Conservation (phyloP, 129 eudicot species). For the Cynara cardunculus region DNA sequence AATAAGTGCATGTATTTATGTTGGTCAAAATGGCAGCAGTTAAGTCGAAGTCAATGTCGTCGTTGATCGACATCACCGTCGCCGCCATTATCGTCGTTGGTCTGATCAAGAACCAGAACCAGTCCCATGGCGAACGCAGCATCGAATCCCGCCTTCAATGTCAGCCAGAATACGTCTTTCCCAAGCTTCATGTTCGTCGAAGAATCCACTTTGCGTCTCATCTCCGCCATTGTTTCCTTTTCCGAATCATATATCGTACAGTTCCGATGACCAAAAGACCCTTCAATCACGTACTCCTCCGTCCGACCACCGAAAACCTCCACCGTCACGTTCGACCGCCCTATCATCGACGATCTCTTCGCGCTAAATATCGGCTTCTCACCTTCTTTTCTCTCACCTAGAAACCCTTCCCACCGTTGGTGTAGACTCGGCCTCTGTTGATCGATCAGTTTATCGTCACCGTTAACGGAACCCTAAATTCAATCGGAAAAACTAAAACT, state of each 20-base stretch:
- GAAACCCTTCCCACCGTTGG: constrained; percentile 85
- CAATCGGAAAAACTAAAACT: neutral
- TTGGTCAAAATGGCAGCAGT: neutral
- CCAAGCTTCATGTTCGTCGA: constrained; percentile 65
- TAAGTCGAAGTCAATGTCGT: neutral
- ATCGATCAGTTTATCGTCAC: no score
- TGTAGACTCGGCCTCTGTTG: constrained; percentile 84
- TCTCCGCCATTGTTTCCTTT: constrained; percentile 51
- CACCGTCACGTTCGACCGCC: constrained; percentile 68
- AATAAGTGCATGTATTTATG: neutral
- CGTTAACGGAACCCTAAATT: no score
- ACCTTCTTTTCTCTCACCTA: constrained; percentile 71
- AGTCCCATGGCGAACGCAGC: constrained; percentile 82
- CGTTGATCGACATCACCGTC: neutral
- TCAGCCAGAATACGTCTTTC: constrained; percentile 60
- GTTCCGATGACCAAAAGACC: constrained; percentile 49
- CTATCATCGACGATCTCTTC: constrained; percentile 73
- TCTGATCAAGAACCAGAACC: constrained; percentile 67
- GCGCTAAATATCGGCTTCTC: constrained; percentile 82
- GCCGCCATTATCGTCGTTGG: constrained; percentile 39
- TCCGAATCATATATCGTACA: constrained; percentile 40
- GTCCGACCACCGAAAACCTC: constrained; percentile 49
- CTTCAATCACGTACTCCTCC: constrained; percentile 72
- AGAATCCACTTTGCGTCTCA: constrained; percentile 65
- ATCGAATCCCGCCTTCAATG: constrained; percentile 62